phyloP scores from a whole-genome alignment of 2,329 filamentous ascomycete species.

The Xylariomycetidae sp. region DNA sequence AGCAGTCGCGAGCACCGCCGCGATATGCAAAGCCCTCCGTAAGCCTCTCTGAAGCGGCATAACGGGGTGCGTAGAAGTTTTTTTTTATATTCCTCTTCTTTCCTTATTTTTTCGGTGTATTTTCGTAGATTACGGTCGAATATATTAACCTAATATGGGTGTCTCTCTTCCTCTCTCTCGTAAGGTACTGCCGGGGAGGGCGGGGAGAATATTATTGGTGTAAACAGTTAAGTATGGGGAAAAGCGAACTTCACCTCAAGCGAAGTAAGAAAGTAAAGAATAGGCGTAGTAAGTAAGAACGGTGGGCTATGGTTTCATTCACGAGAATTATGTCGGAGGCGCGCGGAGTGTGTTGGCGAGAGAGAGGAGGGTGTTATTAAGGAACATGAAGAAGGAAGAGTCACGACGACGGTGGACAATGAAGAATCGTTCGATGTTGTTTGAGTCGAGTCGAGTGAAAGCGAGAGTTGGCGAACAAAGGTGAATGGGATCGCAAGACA shows the following conservation, averaged over 20 bases:
- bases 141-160: too few relatives aligned
- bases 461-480: constrained; percentile 15
- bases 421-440: constrained; percentile 13
- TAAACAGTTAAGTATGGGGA: constrained; percentile 8
- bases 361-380: constrained; percentile 12
- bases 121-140: too few relatives aligned
- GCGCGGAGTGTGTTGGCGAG: constrained; percentile 6
- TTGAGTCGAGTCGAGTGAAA: constrained; percentile 10
- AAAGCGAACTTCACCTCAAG: constrained; percentile 10
- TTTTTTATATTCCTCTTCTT: neutral
- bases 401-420: constrained; percentile 25
- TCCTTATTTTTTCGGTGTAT: neutral
- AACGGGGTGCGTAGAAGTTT: constrained; percentile 5
- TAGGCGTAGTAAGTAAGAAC: too few relatives aligned
- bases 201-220: neutral
- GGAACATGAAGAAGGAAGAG: constrained; percentile 19
- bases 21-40: constrained; percentile 32
- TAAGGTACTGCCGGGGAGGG: constrained; percentile 1
- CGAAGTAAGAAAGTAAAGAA: constrained; percentile 9
- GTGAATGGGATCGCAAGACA: constrained; percentile 4
- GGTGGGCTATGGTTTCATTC: constrained; percentile 15
- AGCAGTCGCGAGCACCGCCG: constrained; percentile 26
- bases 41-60: constrained; percentile 28
- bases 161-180: too few relatives aligned
- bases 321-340: constrained; percentile 11